Base-by-base conservation (phyloP, 441 rosid species). In the Omphalea diandra region DNA sequence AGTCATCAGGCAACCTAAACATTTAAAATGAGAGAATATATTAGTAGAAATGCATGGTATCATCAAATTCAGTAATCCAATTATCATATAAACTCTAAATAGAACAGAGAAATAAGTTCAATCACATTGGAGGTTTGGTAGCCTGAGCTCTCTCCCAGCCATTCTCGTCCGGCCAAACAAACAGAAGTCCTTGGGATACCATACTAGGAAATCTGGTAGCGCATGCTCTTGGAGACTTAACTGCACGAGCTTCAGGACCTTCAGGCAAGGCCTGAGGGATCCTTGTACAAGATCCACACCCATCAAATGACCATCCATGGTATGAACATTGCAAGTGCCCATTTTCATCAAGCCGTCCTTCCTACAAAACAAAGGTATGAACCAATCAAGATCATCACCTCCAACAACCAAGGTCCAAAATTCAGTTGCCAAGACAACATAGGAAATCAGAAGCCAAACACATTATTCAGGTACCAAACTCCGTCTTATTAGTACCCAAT, bases 151-250 rank as follows among this genome's bases (percentile, higher is more conserved):
- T 92, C 74, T 90, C 97, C 85, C 77, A 76, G 9, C 93, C 97
- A 69, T 90, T 84, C 80, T 90, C 94, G 61, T 94, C 96, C 8
- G 99, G 99, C 99, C 98, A 94, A 70, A 94, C 97, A 76, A 92
- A 94, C 71, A 94, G 97, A 80, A 94, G 80, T 70, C 98, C 97
- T 79, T 94, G 93, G 76, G 97, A 91, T 44, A 87, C 88, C 86
- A 83, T 76, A 43, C 93, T 79, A 18, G 97, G 93, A 73, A 89
- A 86, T 72, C 83, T 82, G 18, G 86, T 82, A 32, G 84, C 93
- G 40, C 97, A 88, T 32, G 97, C 97, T 79, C 90, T 86, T 0
- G 92, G 93, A 38, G 97, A 90, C 72, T 65, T 81, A 49, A 88
- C 80, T 46, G 98, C 98, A 38, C 91, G 91, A 76, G 93, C 91